phyloP scores from a whole-genome alignment of 2,329 filamentous ascomycete species.

The Didymella lethalis region DNA sequence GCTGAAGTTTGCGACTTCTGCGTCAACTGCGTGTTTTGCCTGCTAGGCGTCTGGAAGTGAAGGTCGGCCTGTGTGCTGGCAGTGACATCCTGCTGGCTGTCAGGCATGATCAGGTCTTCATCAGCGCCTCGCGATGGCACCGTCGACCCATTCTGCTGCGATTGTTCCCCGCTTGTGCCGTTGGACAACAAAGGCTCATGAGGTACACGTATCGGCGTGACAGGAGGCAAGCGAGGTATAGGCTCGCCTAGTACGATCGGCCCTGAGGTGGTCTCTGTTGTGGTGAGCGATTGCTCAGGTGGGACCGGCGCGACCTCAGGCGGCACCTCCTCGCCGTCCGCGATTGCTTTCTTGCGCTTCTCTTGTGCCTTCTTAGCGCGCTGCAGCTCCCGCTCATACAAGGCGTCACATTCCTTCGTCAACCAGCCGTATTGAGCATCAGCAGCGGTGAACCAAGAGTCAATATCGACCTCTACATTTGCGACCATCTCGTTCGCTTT shows the following conservation, averaged over 20 bases:
- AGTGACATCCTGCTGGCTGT: slow-evolving; percentile 53
- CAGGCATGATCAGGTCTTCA: slow-evolving; percentile 56
- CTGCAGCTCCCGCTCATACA: slow-evolving; percentile 73
- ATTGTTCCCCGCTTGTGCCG: slow-evolving; percentile 54
- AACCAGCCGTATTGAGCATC: slow-evolving; percentile 46
- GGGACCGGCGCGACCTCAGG: slow-evolving; percentile 52
- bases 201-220: slow-evolving; percentile 47
- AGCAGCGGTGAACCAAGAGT: slow-evolving; percentile 73
- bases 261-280: slow-evolving; percentile 52
- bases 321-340: slow-evolving; percentile 53
- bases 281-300: slow-evolving; percentile 54
- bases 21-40: slow-evolving; percentile 49
- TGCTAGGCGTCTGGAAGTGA: slow-evolving; percentile 45
- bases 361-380: slow-evolving; percentile 70
- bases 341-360: slow-evolving; percentile 52
- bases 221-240: slow-evolving; percentile 61
- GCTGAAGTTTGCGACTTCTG: slow-evolving; percentile 71
- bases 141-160: slow-evolving; percentile 54
- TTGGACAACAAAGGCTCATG: slow-evolving; percentile 67
- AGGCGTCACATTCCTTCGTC: slow-evolving; percentile 75
- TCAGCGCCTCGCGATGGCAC: slow-evolving; percentile 48
- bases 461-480: slow-evolving; percentile 94
- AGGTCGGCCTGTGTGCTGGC: slow-evolving; percentile 42
- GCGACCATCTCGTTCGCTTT: slow-evolving; percentile 91
- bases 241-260: slow-evolving; percentile 68